A percentile compares a stretch with the other conserved stretches of the same genome.
Conservation (phyloP, 768 basidiomycete species). For the Tricholoma furcatifolium region DNA sequence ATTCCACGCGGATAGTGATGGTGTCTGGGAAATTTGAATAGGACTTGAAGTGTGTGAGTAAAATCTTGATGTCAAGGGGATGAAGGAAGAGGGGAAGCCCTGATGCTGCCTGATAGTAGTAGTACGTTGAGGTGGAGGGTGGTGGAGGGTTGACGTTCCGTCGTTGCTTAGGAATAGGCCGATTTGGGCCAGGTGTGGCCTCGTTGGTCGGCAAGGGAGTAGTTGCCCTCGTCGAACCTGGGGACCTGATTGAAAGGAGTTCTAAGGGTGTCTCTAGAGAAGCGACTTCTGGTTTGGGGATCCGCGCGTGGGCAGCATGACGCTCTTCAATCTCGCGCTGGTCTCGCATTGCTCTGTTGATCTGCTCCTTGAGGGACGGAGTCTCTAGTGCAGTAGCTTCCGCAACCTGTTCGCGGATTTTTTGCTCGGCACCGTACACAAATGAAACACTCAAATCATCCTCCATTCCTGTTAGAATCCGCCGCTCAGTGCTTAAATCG, state of each 20-base stretch:
- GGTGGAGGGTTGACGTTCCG: constrained; percentile 85
- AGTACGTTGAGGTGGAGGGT: constrained; percentile 87
- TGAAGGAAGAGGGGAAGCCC: constrained; percentile 92
- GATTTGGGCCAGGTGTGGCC: constrained; percentile 25
- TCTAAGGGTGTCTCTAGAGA: constrained; percentile 53
- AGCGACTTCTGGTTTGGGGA: constrained; percentile 27
- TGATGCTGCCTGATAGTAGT: constrained; percentile 92
- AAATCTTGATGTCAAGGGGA: constrained; percentile 92
- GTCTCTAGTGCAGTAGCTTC: constrained; percentile 79
- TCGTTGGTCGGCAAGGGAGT: constrained; percentile 8
- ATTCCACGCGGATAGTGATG: constrained; percentile 80
- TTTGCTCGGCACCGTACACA: constrained; percentile 74
- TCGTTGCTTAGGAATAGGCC: constrained; percentile 56
- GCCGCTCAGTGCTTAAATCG: constrained; percentile 70
- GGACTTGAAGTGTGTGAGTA: constrained; percentile 77
- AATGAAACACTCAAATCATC: constrained; percentile 81
- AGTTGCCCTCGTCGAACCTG: constrained; percentile 15
- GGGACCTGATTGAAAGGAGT: constrained; percentile 46
- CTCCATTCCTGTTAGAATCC: constrained; percentile 57
- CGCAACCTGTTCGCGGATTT: constrained; percentile 74
- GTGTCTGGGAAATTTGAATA: constrained; percentile 84
- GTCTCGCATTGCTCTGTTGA: constrained; percentile 62
- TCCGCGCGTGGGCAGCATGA: constrained; percentile 26
- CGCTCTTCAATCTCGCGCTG: constrained; percentile 53
- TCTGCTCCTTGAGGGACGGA: constrained; percentile 55